Percentiles rank a stretch among this genome's conserved stretches.
These are phyloP conservation scores for Primulina huaijiensis DNA, from an alignment of 257 asterid genomes.

Conservation along the genomic window DNA sequence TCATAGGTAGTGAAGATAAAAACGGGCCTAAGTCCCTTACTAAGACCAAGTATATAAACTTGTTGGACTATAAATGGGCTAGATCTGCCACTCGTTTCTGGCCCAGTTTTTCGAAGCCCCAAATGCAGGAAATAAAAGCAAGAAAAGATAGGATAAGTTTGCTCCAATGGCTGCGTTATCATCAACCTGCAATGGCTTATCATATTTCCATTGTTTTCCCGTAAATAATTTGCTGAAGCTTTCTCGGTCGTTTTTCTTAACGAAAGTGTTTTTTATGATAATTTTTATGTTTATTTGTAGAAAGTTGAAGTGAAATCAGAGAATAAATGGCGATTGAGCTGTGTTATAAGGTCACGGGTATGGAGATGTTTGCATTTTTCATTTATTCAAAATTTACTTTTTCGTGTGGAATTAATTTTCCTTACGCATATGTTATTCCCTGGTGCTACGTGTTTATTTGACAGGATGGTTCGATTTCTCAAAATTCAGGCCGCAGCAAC, in stretches of 20 bases:
- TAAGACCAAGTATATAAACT: too few species aligned
- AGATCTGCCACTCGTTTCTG: too few species aligned
- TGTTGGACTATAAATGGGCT: too few species aligned
- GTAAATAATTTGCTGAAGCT: slow-evolving; percentile 3
- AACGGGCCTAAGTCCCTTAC: too few species aligned
- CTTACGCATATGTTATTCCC: neutral
- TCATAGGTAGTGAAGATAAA: too few species aligned
- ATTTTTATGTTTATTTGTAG: slow-evolving; percentile 33
- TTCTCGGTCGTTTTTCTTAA: neutral
- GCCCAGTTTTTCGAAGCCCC: too few species aligned
- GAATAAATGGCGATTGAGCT: slow-evolving; percentile 32
- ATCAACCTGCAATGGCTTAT: slow-evolving; percentile 25
- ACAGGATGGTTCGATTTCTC: slow-evolving; percentile 46
- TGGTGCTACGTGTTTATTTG: neutral
- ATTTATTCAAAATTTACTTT: neutral
- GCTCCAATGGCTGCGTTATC: slow-evolving; percentile 47
- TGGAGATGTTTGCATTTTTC: neutral
- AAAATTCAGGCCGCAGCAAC: slow-evolving; percentile 45
- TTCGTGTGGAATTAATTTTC: neutral
- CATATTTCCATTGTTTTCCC: slow-evolving; percentile 29
- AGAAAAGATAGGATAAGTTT: neutral
- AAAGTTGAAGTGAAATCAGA: slow-evolving; percentile 44
- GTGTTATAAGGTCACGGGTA: slow-evolving; percentile 51
- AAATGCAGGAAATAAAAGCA: too few species aligned
- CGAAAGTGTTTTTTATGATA: neutral